Evolutionary conservation across 768 basidiomycete genomes (phyloP).

Genomic region (Cystofilobasidium capitatum): DNA sequence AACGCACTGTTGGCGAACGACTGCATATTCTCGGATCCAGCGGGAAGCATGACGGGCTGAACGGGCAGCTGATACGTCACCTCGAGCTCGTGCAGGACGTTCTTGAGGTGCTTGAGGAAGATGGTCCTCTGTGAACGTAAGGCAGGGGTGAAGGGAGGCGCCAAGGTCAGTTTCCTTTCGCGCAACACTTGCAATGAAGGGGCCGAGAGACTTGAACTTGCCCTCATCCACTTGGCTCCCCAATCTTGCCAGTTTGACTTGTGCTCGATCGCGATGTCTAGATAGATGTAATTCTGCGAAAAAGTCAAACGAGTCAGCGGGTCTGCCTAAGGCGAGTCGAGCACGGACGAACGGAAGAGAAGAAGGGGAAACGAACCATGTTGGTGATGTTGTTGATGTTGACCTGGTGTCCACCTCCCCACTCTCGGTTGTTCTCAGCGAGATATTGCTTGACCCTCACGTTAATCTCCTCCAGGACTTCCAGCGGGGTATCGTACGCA

Average conservation of each 20-base stretch:
- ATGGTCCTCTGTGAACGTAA: conserved; percentile 59
- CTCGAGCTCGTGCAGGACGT: conserved; percentile 61
- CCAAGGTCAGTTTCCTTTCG: no score
- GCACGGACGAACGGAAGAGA: neutral
- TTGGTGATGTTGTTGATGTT: conserved; percentile 67
- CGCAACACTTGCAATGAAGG: no score
- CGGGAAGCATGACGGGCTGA: conserved; percentile 49
- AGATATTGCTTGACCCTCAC: conserved; percentile 54
- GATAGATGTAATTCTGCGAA: conserved; percentile 59
- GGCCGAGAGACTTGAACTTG: neutral
- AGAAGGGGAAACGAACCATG: conserved; percentile 3
- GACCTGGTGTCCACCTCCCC: conserved; percentile 42
- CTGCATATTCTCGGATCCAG: neutral
- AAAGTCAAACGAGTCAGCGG: neutral
- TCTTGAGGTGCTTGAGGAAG: conserved; percentile 68
- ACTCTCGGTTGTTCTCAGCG: conserved; percentile 55
- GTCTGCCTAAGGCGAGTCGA: neutral
- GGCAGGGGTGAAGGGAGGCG: no score
- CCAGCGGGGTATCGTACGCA: conserved; percentile 60
- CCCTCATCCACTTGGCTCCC: conserved; percentile 46
- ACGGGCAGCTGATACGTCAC: conserved; percentile 60
- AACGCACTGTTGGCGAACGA: neutral
- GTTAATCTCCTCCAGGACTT: conserved; percentile 57
- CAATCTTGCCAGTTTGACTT: conserved; percentile 74
- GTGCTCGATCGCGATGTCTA: conserved; percentile 65